Evolutionary conservation across 1,139 yeast species (phyloP).

Genomic region (Zygosaccharomyces sapae): DNA sequence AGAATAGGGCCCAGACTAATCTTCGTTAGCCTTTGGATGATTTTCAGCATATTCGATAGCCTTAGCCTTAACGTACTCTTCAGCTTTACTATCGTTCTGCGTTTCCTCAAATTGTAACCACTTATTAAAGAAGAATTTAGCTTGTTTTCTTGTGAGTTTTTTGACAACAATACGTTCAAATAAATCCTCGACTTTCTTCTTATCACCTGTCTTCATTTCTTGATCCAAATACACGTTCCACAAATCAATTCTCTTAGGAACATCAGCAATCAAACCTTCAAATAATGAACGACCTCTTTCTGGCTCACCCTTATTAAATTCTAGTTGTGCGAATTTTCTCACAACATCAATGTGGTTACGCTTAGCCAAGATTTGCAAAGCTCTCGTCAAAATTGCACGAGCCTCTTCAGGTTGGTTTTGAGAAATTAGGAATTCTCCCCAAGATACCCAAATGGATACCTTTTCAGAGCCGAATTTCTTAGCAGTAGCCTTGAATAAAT

Average conservation of each 20-base stretch:
- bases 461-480: slow-evolving; percentile 75
- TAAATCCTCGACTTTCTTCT: slow-evolving; percentile 63
- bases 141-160: slow-evolving; percentile 83
- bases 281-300: slow-evolving; percentile 94
- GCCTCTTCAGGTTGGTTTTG: slow-evolving; percentile 54
- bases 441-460: slow-evolving; percentile 70
- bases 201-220: slow-evolving; percentile 66
- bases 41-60: slow-evolving; percentile 70
- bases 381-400: slow-evolving; percentile 65
- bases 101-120: slow-evolving; percentile 82
- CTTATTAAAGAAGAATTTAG: slow-evolving; percentile 89
- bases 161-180: slow-evolving; percentile 73
- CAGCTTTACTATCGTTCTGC: slow-evolving; percentile 61
- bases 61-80: slow-evolving; percentile 83
- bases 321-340: slow-evolving; percentile 83
- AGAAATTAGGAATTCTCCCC: slow-evolving; percentile 70
- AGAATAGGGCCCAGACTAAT: background rate
- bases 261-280: slow-evolving; percentile 86
- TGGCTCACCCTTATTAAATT: slow-evolving; percentile 78
- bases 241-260: slow-evolving; percentile 85
- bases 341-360: slow-evolving; percentile 77
- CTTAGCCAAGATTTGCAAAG: slow-evolving; percentile 69
- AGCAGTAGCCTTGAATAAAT: slow-evolving; percentile 58
- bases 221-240: slow-evolving; percentile 96
- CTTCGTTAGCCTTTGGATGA: slow-evolving; percentile 10